Evolutionary conservation across 352 stramenopile genomes (phyloP).

Genomic region (Chrysophaeum taylorii): DNA sequence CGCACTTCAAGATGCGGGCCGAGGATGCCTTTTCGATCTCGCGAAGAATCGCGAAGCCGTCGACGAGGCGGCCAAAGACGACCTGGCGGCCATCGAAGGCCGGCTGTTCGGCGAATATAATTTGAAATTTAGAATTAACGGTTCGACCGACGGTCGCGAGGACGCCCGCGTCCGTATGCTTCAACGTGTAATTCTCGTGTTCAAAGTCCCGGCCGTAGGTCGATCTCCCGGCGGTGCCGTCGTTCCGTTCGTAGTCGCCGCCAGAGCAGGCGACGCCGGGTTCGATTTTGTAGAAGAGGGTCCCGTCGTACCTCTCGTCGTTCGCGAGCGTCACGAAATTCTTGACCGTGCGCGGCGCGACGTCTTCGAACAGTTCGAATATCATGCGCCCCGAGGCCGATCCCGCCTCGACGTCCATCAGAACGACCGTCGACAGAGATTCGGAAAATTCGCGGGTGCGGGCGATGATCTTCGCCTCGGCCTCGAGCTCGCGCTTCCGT

Average conservation of each 20-base stretch:
- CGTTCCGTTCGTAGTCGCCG: constrained; percentile 74
- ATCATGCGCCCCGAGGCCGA: constrained; percentile 32
- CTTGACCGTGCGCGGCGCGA: constrained; percentile 94
- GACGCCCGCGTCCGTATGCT: constrained; percentile 55
- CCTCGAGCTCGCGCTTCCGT: neutral
- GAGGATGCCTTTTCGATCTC: constrained; percentile 11
- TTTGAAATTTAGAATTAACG: constrained; percentile 95
- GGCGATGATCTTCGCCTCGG: neutral
- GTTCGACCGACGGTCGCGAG: too few relatives aligned
- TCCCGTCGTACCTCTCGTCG: constrained; percentile 66
- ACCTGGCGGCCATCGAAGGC: constrained; percentile 1
- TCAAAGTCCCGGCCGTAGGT: constrained; percentile 89
- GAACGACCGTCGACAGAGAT: too few relatives aligned
- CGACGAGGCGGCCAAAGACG: constrained; percentile 3
- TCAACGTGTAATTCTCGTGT: constrained; percentile 76
- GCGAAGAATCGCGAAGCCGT: constrained; percentile 5
- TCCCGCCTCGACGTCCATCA: too few relatives aligned
- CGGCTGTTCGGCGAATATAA: constrained; percentile 57
- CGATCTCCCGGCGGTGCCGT: constrained; percentile 76
- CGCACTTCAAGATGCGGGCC: too few relatives aligned
- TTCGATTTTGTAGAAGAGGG: constrained; percentile 75
- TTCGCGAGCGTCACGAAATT: constrained; percentile 96
- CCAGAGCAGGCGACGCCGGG: constrained; percentile 69
- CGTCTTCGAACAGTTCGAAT: constrained; percentile 76
- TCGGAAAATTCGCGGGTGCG: neutral